Evolutionary conservation across 345 rosid species (phyloP).

Genomic region (Rhodamnia argentea): DNA sequence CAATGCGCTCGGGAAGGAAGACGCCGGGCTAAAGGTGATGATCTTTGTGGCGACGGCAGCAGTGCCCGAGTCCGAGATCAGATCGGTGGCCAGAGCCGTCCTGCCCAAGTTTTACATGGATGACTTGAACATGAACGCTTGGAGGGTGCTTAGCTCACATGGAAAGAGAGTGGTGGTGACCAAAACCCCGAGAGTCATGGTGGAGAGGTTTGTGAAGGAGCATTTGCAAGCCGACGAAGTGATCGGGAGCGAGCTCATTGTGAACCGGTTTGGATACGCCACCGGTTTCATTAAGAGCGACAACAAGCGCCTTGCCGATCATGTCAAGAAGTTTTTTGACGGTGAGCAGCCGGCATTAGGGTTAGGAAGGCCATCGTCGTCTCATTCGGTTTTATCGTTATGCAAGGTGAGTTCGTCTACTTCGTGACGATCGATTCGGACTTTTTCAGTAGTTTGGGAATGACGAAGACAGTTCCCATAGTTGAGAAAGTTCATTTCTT

Average conservation of each 20-base stretch:
- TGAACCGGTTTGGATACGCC: slow-evolving; percentile 53
- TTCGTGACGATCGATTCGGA: not conserved
- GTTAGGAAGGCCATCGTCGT: slow-evolving; percentile 17
- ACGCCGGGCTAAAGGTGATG: slow-evolving; percentile 46
- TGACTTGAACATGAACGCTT: slow-evolving; percentile 54
- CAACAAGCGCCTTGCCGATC: slow-evolving; percentile 5
- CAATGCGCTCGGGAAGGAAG: slow-evolving; percentile 26
- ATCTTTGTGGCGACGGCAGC: slow-evolving; percentile 54
- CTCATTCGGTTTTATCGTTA: slow-evolving; percentile 24
- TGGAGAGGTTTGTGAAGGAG: slow-evolving; percentile 66
- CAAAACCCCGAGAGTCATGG: slow-evolving; percentile 67
- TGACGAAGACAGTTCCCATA: not conserved
- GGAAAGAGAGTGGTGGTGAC: slow-evolving; percentile 65
- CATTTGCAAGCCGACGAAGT: slow-evolving; percentile 77
- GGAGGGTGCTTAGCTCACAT: slow-evolving; percentile 52
- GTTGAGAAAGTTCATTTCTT: no score
- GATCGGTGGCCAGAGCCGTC: slow-evolving; percentile 81
- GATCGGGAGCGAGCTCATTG: slow-evolving; percentile 52
- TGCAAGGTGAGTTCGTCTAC: slow-evolving; percentile 38
- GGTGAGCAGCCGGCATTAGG: slow-evolving; percentile 43
- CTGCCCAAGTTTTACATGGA: slow-evolving; percentile 81
- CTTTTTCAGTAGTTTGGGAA: not conserved
- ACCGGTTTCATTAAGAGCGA: slow-evolving; percentile 41
- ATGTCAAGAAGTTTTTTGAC: slow-evolving; percentile 29
- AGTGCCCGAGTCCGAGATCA: slow-evolving; percentile 44